phyloP scores from a whole-genome alignment of 306 rosid species.

The Crotalaria pallida region DNA sequence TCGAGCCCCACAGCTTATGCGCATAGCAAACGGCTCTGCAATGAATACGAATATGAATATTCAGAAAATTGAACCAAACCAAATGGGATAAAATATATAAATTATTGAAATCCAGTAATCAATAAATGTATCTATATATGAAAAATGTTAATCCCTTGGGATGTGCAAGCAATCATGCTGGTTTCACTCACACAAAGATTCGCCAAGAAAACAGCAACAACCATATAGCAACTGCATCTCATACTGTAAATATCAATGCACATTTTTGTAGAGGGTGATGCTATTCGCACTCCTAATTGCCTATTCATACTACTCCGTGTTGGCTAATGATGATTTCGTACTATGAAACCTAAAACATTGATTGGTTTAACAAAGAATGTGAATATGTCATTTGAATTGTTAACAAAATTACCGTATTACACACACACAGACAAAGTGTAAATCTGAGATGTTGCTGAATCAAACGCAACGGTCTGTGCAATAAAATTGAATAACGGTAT shows the following conservation, averaged over 20 bases:
- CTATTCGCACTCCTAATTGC: too few species aligned
- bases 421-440: not conserved
- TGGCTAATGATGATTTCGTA: too few species aligned
- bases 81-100: not conserved
- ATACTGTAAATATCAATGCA: not conserved
- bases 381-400: too few species aligned
- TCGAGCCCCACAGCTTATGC: slow-evolving; percentile 89
- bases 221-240: not conserved
- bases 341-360: too few species aligned
- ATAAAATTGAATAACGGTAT: not conserved
- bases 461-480: not conserved
- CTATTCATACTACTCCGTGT: too few species aligned
- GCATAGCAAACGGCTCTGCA: slow-evolving; percentile 81
- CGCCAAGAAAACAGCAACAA: not conserved
- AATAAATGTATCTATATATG: too few species aligned
- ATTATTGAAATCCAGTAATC: not conserved
- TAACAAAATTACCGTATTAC: not conserved
- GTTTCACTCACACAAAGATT: not conserved
- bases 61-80: slow-evolving; percentile 9
- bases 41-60: not conserved
- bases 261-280: too few species aligned
- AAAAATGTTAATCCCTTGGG: not conserved
- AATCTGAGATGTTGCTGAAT: not conserved
- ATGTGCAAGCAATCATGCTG: not conserved
- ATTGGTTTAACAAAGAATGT: too few species aligned